Percentiles rank a stretch among this genome's conserved stretches.
phyloP scores from a whole-genome alignment of 106 monocot species.

The Cymbidium sinense region DNA sequence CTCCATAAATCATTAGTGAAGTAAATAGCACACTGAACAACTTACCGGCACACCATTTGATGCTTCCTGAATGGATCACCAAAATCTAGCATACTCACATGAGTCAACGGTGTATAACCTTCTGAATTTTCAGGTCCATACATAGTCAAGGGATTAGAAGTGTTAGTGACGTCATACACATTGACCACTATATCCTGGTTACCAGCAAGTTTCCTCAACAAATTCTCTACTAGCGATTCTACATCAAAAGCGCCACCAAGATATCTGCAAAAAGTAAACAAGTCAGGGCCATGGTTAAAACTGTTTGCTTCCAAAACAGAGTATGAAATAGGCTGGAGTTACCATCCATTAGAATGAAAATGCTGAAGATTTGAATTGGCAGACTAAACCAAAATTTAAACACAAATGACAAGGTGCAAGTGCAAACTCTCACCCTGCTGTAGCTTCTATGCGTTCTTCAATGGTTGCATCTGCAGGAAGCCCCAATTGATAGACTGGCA shows the following conservation, averaged over 20 bases:
- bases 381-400: not conserved
- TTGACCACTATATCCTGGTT: slow-evolving; percentile 89
- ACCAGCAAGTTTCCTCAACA: slow-evolving; percentile 87
- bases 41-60: slow-evolving; percentile 84
- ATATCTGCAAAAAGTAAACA: slow-evolving; percentile 35
- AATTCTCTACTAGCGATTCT: slow-evolving; percentile 91
- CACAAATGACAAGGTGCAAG: not conserved
- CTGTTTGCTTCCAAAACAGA: not conserved
- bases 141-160: slow-evolving; percentile 79
- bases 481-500: slow-evolving; percentile 58
- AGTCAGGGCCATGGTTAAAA: not conserved
- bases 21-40: not conserved
- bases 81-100: slow-evolving; percentile 82
- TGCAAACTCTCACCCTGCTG: slow-evolving; percentile 54
- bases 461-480: slow-evolving; percentile 46
- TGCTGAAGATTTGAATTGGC: not conserved
- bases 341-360: not conserved
- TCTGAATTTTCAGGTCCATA: slow-evolving; percentile 67
- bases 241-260: slow-evolving; percentile 98
- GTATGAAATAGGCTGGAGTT: not conserved
- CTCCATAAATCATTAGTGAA: not conserved
- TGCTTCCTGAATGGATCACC: slow-evolving; percentile 94
- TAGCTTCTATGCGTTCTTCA: slow-evolving; percentile 68
- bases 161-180: slow-evolving; percentile 90
- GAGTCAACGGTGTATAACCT: slow-evolving; percentile 42